Percentiles rank a stretch among this genome's conserved stretches.
Evolutionary conservation across 768 basidiomycete genomes (phyloP).

Genomic region (Fibroporia radiculosa): DNA sequence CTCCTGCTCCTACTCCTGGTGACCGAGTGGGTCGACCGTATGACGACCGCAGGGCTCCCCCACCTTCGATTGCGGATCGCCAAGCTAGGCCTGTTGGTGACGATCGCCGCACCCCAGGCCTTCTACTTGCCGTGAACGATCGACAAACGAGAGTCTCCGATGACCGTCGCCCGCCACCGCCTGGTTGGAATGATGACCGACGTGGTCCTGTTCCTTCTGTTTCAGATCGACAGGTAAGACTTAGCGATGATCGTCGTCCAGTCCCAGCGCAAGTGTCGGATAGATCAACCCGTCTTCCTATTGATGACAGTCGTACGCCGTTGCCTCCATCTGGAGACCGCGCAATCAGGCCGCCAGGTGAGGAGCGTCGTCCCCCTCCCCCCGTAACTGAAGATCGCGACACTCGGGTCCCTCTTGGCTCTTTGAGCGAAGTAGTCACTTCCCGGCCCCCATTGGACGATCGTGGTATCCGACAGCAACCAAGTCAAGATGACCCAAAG

Average conservation of each 20-base stretch:
- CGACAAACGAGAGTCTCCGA: slow-evolving; percentile 3
- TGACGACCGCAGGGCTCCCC: slow-evolving; percentile 13
- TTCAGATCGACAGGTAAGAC: slow-evolving; percentile 1
- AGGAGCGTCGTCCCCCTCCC: slow-evolving; percentile 8
- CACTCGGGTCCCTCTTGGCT: slow-evolving; percentile 7
- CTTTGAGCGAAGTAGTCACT: slow-evolving; percentile 2
- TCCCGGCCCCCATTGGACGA: slow-evolving; percentile 11
- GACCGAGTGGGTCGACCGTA: slow-evolving; percentile 6
- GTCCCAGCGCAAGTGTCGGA: neutral
- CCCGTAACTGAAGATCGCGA: slow-evolving; percentile 15
- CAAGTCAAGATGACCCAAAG: slow-evolving; percentile 8
- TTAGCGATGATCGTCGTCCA: neutral
- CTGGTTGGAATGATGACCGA: neutral
- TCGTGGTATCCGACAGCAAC: slow-evolving; percentile 5
- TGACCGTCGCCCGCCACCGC: slow-evolving; percentile 8
- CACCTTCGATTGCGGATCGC: slow-evolving; percentile 3
- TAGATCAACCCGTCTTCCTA: neutral
- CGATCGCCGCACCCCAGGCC: neutral
- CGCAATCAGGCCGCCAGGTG: slow-evolving; percentile 2
- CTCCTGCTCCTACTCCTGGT: slow-evolving; percentile 1
- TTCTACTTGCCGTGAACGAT: slow-evolving; percentile 3
- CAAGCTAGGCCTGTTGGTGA: neutral
- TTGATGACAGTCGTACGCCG: slow-evolving; percentile 8
- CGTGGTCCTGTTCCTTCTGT: neutral
- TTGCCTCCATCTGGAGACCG: slow-evolving; percentile 6